Percentiles rank a stretch among this genome's conserved stretches.
phyloP scores from a whole-genome alignment of 768 basidiomycete genomes.

The Suillus hirtellus region DNA sequence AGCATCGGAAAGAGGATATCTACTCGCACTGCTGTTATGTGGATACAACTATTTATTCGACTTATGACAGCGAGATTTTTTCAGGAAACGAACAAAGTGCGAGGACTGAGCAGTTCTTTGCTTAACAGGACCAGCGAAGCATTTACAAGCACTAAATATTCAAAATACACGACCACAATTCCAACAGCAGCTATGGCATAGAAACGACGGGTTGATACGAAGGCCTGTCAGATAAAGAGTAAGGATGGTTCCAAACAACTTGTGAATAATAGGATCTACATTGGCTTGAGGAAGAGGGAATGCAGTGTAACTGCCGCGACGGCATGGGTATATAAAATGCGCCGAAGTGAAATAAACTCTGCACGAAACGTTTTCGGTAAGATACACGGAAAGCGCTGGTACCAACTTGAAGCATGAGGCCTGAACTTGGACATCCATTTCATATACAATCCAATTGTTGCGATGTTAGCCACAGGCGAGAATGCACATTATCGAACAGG shows the following conservation, averaged over 20 bases:
- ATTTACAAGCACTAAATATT: constrained; percentile 68
- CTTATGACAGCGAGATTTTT: not conserved
- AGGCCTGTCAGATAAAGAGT: not conserved
- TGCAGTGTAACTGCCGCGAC: constrained; percentile 56
- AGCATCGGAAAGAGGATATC: not conserved
- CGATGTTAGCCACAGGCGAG: too few relatives aligned
- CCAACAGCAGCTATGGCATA: constrained; percentile 77
- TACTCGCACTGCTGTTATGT: not conserved
- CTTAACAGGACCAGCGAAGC: constrained; percentile 71
- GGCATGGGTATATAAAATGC: constrained; percentile 61
- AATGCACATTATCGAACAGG: too few relatives aligned
- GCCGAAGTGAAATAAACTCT: constrained; percentile 75
- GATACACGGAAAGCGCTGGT: constrained; percentile 61
- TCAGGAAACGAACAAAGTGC: not conserved
- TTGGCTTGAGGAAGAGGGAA: constrained; percentile 74
- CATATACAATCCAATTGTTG: constrained; percentile 46
- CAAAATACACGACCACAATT: constrained; percentile 76
- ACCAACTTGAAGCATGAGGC: not conserved
- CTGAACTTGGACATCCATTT: not conserved
- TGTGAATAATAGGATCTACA: constrained; percentile 32
- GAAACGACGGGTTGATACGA: constrained; percentile 56
- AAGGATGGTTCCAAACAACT: not conserved
- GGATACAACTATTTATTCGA: not conserved
- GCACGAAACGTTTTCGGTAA: constrained; percentile 56
- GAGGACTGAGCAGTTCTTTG: constrained; percentile 53